These are phyloP conservation scores for Firmiana major DNA, from an alignment of 345 rosid genomes.

Conservation along the genomic window DNA sequence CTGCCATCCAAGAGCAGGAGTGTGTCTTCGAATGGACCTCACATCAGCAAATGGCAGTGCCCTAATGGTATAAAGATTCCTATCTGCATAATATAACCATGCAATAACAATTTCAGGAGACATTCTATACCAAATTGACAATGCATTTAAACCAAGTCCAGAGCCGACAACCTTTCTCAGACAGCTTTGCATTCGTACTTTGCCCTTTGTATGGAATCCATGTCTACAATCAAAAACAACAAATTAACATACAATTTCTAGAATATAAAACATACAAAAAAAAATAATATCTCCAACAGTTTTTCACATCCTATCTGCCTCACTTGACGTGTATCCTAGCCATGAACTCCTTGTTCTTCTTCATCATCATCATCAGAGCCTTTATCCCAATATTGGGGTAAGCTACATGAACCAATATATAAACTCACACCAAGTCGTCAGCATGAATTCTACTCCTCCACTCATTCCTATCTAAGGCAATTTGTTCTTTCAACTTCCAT, in stretches of 20 bases:
- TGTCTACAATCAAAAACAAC: conserved; percentile 40
- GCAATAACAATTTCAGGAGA: conserved; percentile 1
- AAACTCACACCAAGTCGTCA: no score
- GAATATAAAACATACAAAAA: background rate
- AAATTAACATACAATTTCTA: background rate
- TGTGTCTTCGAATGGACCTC: conserved; percentile 76
- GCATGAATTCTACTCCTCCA: no score
- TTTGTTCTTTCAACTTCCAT: no score
- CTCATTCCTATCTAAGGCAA: no score
- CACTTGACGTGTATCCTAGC: background rate
- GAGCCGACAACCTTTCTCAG: conserved; percentile 68
- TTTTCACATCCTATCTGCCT: background rate
- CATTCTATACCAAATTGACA: background rate
- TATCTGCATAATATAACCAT: conserved; percentile 49
- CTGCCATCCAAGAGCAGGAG: conserved; percentile 97
- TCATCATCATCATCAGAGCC: no score
- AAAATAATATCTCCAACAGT: background rate
- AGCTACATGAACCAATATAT: no score
- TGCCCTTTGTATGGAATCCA: conserved; percentile 95
- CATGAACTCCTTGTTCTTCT: background rate
- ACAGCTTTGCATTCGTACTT: conserved; percentile 53
- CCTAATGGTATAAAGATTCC: conserved; percentile 79
- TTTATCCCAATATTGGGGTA: no score
- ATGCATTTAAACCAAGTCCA: conserved; percentile 5
- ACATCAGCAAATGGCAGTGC: conserved; percentile 76